A percentile compares a stretch with the other conserved stretches of the same genome.
phyloP scores from a whole-genome alignment of 2,329 filamentous ascomycete species.

The Bipolaris oryzae region DNA sequence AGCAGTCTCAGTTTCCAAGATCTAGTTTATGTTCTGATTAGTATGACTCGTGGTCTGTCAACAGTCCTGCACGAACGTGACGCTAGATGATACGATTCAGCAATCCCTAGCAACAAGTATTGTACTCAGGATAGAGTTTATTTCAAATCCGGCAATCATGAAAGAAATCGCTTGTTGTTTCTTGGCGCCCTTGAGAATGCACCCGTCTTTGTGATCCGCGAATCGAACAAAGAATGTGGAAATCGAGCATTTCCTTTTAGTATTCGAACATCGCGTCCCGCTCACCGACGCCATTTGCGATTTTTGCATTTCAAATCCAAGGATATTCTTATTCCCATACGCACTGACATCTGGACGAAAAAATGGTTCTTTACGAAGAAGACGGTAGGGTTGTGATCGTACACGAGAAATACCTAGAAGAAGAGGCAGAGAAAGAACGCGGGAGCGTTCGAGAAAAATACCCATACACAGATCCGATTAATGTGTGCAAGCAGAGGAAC shows the following conservation, averaged over 20 bases:
- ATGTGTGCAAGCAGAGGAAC: slow-evolving; percentile 2
- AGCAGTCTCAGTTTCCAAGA: background rate
- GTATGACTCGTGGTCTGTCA: background rate
- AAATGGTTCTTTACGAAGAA: slow-evolving; percentile 21
- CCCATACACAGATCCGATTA: slow-evolving; percentile 12
- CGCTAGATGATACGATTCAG: background rate
- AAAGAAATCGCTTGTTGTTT: background rate
- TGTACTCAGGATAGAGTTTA: background rate
- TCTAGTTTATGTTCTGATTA: too few relatives aligned
- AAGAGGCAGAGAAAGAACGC: slow-evolving; percentile 1
- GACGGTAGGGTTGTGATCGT: slow-evolving; percentile 13
- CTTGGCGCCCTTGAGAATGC: background rate
- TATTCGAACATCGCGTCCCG: too few relatives aligned
- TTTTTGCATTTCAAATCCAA: background rate
- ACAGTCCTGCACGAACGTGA: background rate
- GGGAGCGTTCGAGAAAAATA: background rate
- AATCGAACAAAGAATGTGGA: background rate
- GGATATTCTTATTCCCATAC: background rate
- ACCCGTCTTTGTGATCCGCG: background rate
- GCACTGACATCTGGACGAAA: background rate
- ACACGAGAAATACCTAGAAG: slow-evolving; percentile 22
- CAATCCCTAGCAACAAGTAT: background rate
- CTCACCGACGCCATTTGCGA: background rate
- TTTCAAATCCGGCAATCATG: background rate
- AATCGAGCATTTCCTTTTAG: background rate